phyloP scores from a whole-genome alignment of 805 yeast species.

The Tetrapisispora pingtungensis region DNA sequence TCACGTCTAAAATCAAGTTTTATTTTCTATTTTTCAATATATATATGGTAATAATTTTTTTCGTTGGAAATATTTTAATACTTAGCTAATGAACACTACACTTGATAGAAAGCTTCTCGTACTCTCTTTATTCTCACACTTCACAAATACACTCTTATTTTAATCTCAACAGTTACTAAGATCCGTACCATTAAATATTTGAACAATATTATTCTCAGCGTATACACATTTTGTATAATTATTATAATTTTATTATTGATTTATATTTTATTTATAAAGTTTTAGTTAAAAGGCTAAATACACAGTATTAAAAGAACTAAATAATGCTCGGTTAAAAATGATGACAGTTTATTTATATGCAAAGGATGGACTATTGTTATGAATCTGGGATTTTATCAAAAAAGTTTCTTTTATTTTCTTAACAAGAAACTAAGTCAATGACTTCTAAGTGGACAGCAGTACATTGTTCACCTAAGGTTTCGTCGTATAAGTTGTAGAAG shows the following conservation, averaged over 20 bases:
- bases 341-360: not conserved
- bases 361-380: not conserved
- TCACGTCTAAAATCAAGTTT: not conserved
- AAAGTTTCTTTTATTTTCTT: slow-evolving; percentile 8
- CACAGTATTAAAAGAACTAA: slow-evolving; percentile 1
- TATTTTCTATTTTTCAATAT: not conserved
- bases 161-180: no score
- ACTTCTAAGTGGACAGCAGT: slow-evolving; percentile 48
- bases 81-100: no score
- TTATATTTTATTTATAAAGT: not conserved
- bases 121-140: no score
- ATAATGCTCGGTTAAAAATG: not conserved
- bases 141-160: no score
- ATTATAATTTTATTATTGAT: no score
- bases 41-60: not conserved
- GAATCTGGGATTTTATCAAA: not conserved
- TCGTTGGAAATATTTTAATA: no score
- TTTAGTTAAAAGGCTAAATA: not conserved
- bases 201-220: no score
- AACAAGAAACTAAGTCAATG: slow-evolving; percentile 50
- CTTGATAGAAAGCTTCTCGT: no score
- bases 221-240: no score
- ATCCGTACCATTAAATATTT: no score
- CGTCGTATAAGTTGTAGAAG: slow-evolving; percentile 71
- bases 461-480: slow-evolving; percentile 53